A percentile compares a stretch with the other conserved stretches of the same genome.
phyloP scores from a whole-genome alignment of 768 basidiomycete genomes.

The Pleurotus eryngii region DNA sequence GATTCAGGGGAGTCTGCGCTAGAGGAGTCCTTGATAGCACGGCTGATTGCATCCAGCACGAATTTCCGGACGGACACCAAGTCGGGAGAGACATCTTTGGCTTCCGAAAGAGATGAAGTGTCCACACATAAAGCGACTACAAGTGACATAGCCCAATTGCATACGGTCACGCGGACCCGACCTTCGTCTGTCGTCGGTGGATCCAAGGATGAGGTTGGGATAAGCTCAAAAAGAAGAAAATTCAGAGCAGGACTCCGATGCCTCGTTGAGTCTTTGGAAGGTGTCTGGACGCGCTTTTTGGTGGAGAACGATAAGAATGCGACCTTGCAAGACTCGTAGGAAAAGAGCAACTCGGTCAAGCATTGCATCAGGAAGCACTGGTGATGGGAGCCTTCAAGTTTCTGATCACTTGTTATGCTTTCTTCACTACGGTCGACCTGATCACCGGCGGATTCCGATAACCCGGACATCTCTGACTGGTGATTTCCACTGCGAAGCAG shows the following conservation, averaged over 20 bases:
- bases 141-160: constrained; percentile 87
- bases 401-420: constrained; percentile 2
- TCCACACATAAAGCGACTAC: constrained; percentile 94
- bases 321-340: constrained; percentile 88
- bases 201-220: constrained; percentile 64
- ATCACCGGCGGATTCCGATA: constrained; percentile 7
- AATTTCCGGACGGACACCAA: constrained; percentile 89
- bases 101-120: constrained; percentile 52
- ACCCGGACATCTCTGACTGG: constrained; percentile 23
- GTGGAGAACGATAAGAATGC: constrained; percentile 79
- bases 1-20: constrained; percentile 58
- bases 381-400: constrained; percentile 46
- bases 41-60: constrained; percentile 85
- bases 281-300: constrained; percentile 58
- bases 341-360: constrained; percentile 88
- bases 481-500: constrained; percentile 58
- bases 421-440: constrained; percentile 14
- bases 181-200: constrained; percentile 54
- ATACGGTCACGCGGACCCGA: constrained; percentile 57
- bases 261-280: constrained; percentile 64
- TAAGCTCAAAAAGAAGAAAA: constrained; percentile 79
- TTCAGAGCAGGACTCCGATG: constrained; percentile 65
- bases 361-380: constrained; percentile 87
- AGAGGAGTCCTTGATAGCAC: constrained; percentile 78
- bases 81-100: constrained; percentile 76